Evolutionary conservation across 2,329 filamentous ascomycete species (phyloP), one percentile per base, ranked within the genome.

Genomic region (Graphiopsis chlorocephala): DNA sequence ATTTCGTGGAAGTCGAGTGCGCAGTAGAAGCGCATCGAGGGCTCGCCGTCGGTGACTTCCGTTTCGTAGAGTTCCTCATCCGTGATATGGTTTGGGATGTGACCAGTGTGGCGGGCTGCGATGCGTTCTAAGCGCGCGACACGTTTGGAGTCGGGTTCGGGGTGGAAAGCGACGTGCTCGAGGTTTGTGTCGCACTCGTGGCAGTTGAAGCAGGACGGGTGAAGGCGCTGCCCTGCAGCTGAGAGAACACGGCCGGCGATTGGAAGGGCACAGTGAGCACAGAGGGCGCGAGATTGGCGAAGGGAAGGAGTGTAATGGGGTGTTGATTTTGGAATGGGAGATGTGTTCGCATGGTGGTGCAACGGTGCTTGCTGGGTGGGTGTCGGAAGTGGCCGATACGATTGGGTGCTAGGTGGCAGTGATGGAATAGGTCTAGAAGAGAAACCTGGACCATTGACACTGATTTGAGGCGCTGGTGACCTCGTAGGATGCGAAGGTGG

Each of bases 1-100:
- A 90, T 82, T 79, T 99, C 95, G 78, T 99, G 95, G 86, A 93
- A 99, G 81, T 99, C 95, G n/a, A 99, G 85, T 76, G 98, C 94
- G 79, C 95, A 99, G 81, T 91, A 99, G 84, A 98, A 98, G 12
- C 94, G 88, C 53, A 92, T 80, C 12, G 87, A 83, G 42, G 86
- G 84, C 74, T 94, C 90, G 48, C 90, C 88, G 71, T 94, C 90
- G 47, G 78, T 73, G 29, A 65, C 67, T 61, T 75, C 74, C 3
- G 70, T 66, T 25, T 68, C 53, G 29, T 75, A 53, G 26, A 71
- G 53, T 15, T 75, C 70, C 45, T 91, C 89, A 2, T 84, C 84
- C 78, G 85, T 86, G 81, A 31, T 85, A 86, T 2, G 87, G 59
- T 84, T 80, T 65, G 91, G 88, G n/a, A 62, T 23, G 6, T 38